These are phyloP conservation scores for Collybia sordida DNA, from an alignment of 768 basidiomycete genomes.

Conservation along the genomic window DNA sequence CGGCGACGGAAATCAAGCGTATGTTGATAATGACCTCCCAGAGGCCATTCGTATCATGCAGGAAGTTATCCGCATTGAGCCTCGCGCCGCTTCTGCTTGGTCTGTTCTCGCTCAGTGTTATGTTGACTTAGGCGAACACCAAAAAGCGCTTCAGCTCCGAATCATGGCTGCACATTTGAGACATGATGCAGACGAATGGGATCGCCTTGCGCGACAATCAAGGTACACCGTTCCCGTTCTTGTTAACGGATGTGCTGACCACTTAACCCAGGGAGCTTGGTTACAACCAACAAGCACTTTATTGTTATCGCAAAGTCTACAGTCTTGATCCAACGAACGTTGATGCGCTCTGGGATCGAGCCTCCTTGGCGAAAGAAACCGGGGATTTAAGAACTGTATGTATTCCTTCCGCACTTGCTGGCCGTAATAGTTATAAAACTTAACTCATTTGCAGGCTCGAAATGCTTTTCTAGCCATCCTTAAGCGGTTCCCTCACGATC, in stretches of 20 bases:
- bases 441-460: slow-evolving; percentile 42
- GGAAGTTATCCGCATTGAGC: slow-evolving; percentile 93
- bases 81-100: slow-evolving; percentile 83
- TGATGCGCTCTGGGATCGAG: slow-evolving; percentile 88
- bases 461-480: slow-evolving; percentile 70
- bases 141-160: slow-evolving; percentile 77
- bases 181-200: slow-evolving; percentile 88
- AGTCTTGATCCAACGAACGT: slow-evolving; percentile 79
- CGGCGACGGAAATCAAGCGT: slow-evolving; percentile 86
- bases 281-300: slow-evolving; percentile 82
- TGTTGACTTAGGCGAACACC: slow-evolving; percentile 63
- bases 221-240: slow-evolving; percentile 40
- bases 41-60: slow-evolving; percentile 80
- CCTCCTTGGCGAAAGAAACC: slow-evolving; percentile 74
- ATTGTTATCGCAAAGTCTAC: slow-evolving; percentile 86
- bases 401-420: not conserved
- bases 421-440: not conserved
- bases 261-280: slow-evolving; percentile 54
- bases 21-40: slow-evolving; percentile 65
- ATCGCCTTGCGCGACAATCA: slow-evolving; percentile 71
- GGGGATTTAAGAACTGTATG: slow-evolving; percentile 68
- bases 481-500: slow-evolving; percentile 75
- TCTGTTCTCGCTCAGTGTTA: slow-evolving; percentile 84
- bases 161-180: slow-evolving; percentile 91
- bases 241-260: not conserved